phyloP scores from a whole-genome alignment of 2,329 filamentous ascomycete species.

The Fusarium sp. region DNA sequence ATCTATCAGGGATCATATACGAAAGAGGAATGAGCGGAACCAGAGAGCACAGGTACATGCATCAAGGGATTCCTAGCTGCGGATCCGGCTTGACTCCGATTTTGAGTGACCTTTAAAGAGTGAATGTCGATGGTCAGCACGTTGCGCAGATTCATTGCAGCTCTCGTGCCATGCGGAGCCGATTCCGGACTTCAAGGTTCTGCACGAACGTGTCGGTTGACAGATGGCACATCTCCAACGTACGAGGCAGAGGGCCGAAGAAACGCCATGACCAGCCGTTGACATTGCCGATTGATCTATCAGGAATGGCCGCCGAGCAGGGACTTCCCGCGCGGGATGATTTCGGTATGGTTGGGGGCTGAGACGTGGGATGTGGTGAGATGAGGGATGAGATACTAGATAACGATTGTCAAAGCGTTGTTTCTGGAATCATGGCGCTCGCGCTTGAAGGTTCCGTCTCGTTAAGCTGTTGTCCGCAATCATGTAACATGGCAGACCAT shows the following conservation, averaged over 20 bases:
- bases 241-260: conserved; percentile 12
- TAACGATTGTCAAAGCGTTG: conserved; percentile 11
- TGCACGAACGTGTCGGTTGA: background rate
- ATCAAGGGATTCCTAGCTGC: conserved; percentile 21
- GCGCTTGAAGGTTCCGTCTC: background rate
- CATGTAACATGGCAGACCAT: conserved; percentile 4
- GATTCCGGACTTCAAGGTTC: background rate
- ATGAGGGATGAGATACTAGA: conserved; percentile 3
- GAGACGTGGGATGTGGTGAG: conserved; percentile 28
- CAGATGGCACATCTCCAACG: background rate
- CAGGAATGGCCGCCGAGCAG: conserved; percentile 5
- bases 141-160: background rate
- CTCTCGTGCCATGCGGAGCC: background rate
- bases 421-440: conserved; percentile 17
- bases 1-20: background rate
- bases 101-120: background rate
- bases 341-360: conserved; percentile 12
- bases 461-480: background rate
- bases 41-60: background rate
- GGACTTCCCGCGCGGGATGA: conserved; percentile 15
- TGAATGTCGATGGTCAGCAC: background rate
- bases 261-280: conserved; percentile 6
- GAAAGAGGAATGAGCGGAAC: background rate
- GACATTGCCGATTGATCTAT: conserved; percentile 13
- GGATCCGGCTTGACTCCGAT: conserved; percentile 18